Percentiles rank a stretch among this genome's conserved stretches.
These are phyloP conservation scores for Physcomitrium patens DNA, from an alignment of 225 moss, liverwort and hornwort species.

Conservation along the genomic window DNA sequence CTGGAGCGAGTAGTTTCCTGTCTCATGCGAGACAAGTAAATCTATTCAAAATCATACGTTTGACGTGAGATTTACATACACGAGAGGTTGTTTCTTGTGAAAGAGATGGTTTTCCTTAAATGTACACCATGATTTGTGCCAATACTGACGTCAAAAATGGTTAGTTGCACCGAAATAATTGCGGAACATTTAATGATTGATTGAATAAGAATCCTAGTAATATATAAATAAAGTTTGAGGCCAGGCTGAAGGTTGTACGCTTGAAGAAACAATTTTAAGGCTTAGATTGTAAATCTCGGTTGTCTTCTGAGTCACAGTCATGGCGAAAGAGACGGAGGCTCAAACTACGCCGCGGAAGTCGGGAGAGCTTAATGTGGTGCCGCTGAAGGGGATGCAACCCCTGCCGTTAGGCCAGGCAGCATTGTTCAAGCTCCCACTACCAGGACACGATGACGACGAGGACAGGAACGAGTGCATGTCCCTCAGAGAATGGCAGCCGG, in stretches of 20 bases:
- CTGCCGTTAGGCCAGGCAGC: constrained; percentile 22
- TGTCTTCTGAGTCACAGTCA: constrained; percentile 29
- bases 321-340: constrained; percentile 61
- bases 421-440: constrained; percentile 45
- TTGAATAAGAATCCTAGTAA: neutral
- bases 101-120: no score
- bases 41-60: no score
- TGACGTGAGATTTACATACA: no score
- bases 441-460: constrained; percentile 24
- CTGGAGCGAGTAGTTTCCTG: no score
- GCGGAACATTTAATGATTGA: no score
- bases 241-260: neutral
- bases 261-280: constrained; percentile 2
- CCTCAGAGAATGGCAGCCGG: constrained; percentile 59
- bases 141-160: no score
- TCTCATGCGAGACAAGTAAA: no score
- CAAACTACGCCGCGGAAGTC: constrained; percentile 19
- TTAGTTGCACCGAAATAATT: no score
- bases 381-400: constrained; percentile 45
- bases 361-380: constrained; percentile 24
- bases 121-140: no score
- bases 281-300: constrained; percentile 14
- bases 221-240: neutral
- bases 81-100: no score
- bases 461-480: constrained; percentile 46